These are phyloP conservation scores for Leptomonas pyrrhocoris DNA, from an alignment of 208 protist species.

Conservation along the genomic window DNA sequence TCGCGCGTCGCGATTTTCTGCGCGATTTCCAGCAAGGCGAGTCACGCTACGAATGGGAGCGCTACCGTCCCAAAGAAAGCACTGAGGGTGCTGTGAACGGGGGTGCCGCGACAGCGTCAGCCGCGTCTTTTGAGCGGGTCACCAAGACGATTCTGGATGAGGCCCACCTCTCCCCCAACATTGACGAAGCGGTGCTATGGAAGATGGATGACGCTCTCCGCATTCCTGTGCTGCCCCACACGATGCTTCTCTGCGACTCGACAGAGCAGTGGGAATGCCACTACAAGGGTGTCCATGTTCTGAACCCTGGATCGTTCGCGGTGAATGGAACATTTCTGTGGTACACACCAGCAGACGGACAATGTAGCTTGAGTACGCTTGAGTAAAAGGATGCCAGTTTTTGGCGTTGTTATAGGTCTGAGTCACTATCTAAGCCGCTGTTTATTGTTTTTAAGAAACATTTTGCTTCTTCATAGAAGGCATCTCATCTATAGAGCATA, in stretches of 20 bases:
- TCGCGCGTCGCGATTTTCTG: constrained; percentile 79
- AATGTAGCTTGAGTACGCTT: constrained; percentile 81
- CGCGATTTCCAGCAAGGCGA: constrained; percentile 67
- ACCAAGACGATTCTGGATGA: constrained; percentile 83
- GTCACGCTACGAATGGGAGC: constrained; percentile 33
- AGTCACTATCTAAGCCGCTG: background rate
- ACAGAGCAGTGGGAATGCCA: constrained; percentile 90
- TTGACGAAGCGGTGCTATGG: constrained; percentile 71
- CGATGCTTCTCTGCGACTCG: constrained; percentile 86
- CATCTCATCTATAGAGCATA: background rate
- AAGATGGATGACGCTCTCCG: constrained; percentile 75
- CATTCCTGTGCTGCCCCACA: constrained; percentile 77
- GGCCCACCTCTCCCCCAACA: constrained; percentile 76
- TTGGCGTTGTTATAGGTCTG: background rate
- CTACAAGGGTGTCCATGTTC: constrained; percentile 80
- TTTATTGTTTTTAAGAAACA: background rate
- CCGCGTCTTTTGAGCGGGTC: constrained; percentile 73
- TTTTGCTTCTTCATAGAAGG: background rate
- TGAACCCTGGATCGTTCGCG: constrained; percentile 88
- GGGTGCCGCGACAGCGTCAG: background rate
- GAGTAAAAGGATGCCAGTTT: constrained; percentile 25
- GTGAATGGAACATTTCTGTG: constrained; percentile 82
- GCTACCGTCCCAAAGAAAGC: constrained; percentile 18
- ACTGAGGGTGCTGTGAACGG: too few relatives aligned
- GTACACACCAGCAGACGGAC: constrained; percentile 87